Evolutionary conservation across 2,329 filamentous ascomycete species (phyloP).

Genomic region (Clonostachys rhizophaga): DNA sequence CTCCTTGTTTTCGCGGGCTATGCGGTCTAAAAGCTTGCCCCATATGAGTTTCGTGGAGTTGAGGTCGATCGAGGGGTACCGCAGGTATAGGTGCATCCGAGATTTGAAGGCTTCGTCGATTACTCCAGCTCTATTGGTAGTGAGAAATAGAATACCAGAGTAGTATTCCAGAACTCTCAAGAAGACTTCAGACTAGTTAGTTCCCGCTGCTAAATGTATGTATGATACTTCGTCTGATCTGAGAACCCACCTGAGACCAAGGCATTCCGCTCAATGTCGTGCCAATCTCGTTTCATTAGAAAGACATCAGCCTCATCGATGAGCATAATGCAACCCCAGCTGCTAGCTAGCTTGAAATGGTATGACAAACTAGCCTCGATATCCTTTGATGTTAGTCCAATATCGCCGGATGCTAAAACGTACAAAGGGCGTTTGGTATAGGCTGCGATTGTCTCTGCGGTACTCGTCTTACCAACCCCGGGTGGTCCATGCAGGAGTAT

Average conservation of each 20-base stretch:
- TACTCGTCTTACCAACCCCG: conserved; percentile 44
- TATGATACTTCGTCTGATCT: background rate
- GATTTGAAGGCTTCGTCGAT: conserved; percentile 24
- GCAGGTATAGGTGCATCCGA: conserved; percentile 18
- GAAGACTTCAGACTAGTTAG: background rate
- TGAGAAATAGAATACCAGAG: conserved; percentile 20
- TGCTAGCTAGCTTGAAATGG: conserved; percentile 5
- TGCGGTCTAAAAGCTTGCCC: background rate
- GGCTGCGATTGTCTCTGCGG: conserved; percentile 20
- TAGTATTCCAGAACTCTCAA: conserved; percentile 2
- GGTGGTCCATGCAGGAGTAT: conserved; percentile 41
- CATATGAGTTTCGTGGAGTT: conserved; percentile 6
- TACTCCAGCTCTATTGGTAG: conserved; percentile 18
- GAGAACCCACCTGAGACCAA: conserved; percentile 5
- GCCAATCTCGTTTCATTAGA: conserved; percentile 1
- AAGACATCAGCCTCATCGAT: conserved; percentile 12
- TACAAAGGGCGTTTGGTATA: conserved; percentile 5
- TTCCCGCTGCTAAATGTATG: background rate
- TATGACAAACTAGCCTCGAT: conserved; percentile 5
- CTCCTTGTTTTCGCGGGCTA: background rate
- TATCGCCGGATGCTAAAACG: conserved; percentile 9
- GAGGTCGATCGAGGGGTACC: conserved; percentile 13
- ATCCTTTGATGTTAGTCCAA: conserved; percentile 3
- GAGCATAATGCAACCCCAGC: conserved; percentile 9
- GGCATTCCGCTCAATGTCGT: conserved; percentile 5